These are phyloP conservation scores for Paralagenidium karlingii DNA, from an alignment of 352 stramenopile genomes.

Conservation along the genomic window DNA sequence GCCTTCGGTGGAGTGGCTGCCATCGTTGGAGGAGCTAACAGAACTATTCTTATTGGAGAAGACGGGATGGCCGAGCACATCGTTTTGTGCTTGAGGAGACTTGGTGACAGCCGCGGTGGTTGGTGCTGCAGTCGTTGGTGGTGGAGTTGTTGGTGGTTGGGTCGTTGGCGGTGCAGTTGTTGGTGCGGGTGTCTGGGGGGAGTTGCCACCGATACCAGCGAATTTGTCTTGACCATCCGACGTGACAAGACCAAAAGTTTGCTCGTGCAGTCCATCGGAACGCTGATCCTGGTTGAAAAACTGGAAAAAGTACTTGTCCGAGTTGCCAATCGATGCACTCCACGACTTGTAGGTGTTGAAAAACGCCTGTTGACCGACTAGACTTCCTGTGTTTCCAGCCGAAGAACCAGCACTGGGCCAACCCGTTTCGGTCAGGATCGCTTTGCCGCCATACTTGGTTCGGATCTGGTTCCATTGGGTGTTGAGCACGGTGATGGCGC, in stretches of 20 bases:
- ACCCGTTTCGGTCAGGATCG: slow-evolving; percentile 37
- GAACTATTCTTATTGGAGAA: slow-evolving; percentile 6
- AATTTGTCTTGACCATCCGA: slow-evolving; percentile 40
- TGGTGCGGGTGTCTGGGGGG: not conserved
- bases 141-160: slow-evolving; percentile 1
- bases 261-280: slow-evolving; percentile 22
- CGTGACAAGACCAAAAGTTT: slow-evolving; percentile 34
- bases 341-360: slow-evolving; percentile 49
- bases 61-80: slow-evolving; percentile 3
- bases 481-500: slow-evolving; percentile 29
- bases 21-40: not conserved
- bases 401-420: slow-evolving; percentile 26
- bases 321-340: slow-evolving; percentile 22
- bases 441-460: slow-evolving; percentile 24
- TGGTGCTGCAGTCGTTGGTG: slow-evolving; percentile 1
- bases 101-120: slow-evolving; percentile 4
- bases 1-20: slow-evolving; percentile 7
- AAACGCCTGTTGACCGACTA: slow-evolving; percentile 23
- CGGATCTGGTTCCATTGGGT: slow-evolving; percentile 34
- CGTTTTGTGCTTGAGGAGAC: no score
- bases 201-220: slow-evolving; percentile 6
- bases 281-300: slow-evolving; percentile 54
- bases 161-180: slow-evolving; percentile 6
- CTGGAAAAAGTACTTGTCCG: slow-evolving; percentile 65
- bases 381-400: slow-evolving; percentile 19